Evolutionary conservation across 164 flowering plant genomes (phyloP).

Genomic region (Sextonia rubra): DNA sequence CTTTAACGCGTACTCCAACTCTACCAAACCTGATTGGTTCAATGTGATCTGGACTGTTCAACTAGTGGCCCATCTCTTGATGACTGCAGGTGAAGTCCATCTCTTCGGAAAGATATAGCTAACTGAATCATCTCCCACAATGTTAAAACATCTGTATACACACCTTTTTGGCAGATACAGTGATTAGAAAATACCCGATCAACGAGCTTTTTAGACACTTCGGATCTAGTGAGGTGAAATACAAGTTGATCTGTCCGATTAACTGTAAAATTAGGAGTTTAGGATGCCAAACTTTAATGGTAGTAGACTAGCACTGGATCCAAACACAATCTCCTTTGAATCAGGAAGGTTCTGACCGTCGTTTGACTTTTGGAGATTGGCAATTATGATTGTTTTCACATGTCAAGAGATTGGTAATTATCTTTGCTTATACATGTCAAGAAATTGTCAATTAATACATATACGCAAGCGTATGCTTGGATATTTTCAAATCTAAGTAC

Average conservation of each 20-base stretch:
- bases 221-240: background rate
- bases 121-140: background rate
- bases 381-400: background rate
- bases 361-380: constrained; percentile 7
- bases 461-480: background rate
- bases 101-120: background rate
- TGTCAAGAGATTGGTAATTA: background rate
- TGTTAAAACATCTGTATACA: no score
- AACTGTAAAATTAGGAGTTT: no score
- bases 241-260: background rate
- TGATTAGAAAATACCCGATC: no score
- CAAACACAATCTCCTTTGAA: background rate
- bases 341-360: background rate
- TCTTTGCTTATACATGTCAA: background rate
- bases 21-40: no score
- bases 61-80: background rate
- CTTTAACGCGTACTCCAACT: background rate
- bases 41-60: no score
- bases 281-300: background rate
- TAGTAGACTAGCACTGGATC: background rate
- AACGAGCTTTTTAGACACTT: no score
- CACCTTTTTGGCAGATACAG: background rate
- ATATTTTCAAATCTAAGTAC: background rate
- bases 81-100: background rate
- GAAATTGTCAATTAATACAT: background rate